Evolutionary conservation across 2,329 filamentous ascomycete genomes (phyloP), one percentile per base, ranked within the genome.

Genomic region (Cryphonectria japonica): DNA sequence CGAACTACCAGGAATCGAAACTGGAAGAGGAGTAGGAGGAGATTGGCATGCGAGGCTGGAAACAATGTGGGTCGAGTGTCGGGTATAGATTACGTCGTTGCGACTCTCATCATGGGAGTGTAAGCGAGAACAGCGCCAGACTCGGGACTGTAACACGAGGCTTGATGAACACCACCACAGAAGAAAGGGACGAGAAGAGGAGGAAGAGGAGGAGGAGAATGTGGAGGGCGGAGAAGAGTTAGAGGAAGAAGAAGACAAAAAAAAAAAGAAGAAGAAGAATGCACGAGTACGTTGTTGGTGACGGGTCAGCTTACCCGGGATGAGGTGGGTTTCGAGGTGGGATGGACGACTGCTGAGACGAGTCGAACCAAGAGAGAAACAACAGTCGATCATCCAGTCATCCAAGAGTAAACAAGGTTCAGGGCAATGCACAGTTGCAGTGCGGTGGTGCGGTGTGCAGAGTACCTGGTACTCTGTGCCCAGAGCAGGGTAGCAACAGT

Each of bases 31-130:
- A 22, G 43, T 34, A 50, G 46, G 64, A 34, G 64, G 22, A n/a
- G 46, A 66, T 26, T 22, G 50, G 50, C 43, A 66, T 41, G 50
- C 64, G 50, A 66, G 64, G 50, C 64, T 66, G 50, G 32, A 59
- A 32, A 32, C 14, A 22, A 41, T 54, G 64, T 66, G 64, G 64
- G 50, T 66, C 64, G n/a, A 41, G 29, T 32, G 26, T 41, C n/a
- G n/a, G 32, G 64, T 57, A 50, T 32, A 14, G 64, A 39, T 57
- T 54, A 66, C 57, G 11, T n/a, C 41, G 22, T 62, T 39, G 64
- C 26, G 29, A 52, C 29, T 34, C 63, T 65, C 63, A 50, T 43
- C 13, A 34, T 34, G 46, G 13, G 64, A 57, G 59, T 5, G 9
- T 13, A 2, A 11, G 46, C 11, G n/a, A 46, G 11, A 61, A 34